These are phyloP conservation scores for Talaromyces proteolyticus DNA, from an alignment of 495 filamentous ascomycete species.

Conservation along the genomic window DNA sequence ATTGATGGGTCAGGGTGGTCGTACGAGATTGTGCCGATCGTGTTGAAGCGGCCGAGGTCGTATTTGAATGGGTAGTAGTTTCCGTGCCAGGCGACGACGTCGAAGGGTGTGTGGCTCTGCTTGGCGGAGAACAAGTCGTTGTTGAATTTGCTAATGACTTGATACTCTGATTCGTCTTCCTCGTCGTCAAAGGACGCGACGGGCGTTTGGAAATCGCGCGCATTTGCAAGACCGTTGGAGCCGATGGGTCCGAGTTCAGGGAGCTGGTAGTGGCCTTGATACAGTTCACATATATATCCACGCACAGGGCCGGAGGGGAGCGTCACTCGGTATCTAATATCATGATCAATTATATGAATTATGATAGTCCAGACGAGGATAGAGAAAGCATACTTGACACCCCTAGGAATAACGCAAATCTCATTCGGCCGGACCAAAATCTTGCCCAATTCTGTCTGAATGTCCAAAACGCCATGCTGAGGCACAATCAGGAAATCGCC, in stretches of 20 bases:
- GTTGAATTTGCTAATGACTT: slow-evolving; percentile 71
- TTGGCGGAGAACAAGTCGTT: slow-evolving; percentile 68
- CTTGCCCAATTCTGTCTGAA: slow-evolving; percentile 78
- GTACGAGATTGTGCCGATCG: slow-evolving; percentile 54
- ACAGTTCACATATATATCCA: slow-evolving; percentile 85
- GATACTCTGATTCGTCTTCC: slow-evolving; percentile 39
- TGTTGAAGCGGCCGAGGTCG: slow-evolving; percentile 64
- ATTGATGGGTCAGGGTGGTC: slow-evolving; percentile 70
- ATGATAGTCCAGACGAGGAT: neutral
- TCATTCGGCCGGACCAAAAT: slow-evolving; percentile 84
- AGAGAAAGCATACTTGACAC: slow-evolving; percentile 35
- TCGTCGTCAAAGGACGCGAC: slow-evolving; percentile 69
- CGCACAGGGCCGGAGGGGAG: slow-evolving; percentile 60
- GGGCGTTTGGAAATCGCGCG: slow-evolving; percentile 83
- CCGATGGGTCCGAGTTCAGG: slow-evolving; percentile 90
- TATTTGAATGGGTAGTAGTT: slow-evolving; percentile 73
- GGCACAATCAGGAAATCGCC: slow-evolving; percentile 84
- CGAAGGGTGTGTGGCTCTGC: slow-evolving; percentile 72
- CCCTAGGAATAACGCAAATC: slow-evolving; percentile 82
- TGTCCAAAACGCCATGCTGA: slow-evolving; percentile 78
- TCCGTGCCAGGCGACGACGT: slow-evolving; percentile 78
- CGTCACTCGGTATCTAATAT: slow-evolving; percentile 59
- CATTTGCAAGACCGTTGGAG: slow-evolving; percentile 80
- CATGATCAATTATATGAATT: neutral
- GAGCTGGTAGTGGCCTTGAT: slow-evolving; percentile 77